These are phyloP conservation scores for Fraxinus angustifolia DNA, from an alignment of 305 asterid genomes.

Conservation along the genomic window DNA sequence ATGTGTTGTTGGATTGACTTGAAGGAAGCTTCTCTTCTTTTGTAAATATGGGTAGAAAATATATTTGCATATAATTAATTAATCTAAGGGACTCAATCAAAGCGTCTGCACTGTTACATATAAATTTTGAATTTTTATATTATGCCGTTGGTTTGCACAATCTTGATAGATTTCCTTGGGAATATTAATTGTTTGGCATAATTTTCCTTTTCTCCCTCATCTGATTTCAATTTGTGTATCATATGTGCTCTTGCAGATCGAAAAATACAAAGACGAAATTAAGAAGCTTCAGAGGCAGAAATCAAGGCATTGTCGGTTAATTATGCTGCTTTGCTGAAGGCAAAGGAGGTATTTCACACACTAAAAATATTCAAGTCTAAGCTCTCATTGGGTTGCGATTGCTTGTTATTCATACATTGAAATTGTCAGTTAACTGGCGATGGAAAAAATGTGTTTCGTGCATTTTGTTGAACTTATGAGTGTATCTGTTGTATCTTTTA, in stretches of 20 bases:
- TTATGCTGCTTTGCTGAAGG: slow-evolving; percentile 89
- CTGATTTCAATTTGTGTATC: background rate
- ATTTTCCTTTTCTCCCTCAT: background rate
- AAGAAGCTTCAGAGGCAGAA: slow-evolving; percentile 87
- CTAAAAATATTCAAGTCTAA: background rate
- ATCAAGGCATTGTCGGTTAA: slow-evolving; percentile 88
- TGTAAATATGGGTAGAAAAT: background rate
- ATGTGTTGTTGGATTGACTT: background rate
- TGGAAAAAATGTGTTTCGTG: slow-evolving; percentile 11
- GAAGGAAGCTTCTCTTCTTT: background rate
- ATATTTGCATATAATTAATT: background rate
- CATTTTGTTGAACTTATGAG: slow-evolving; percentile 12
- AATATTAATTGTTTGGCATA: background rate
- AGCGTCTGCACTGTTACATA: background rate
- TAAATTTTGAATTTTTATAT: background rate
- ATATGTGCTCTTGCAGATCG: slow-evolving; percentile 39
- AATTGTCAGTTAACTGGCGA: slow-evolving; percentile 17
- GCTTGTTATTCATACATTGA: slow-evolving; percentile 8
- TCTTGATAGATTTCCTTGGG: background rate
- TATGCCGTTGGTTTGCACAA: background rate
- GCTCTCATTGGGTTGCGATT: background rate
- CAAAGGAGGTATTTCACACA: slow-evolving; percentile 63
- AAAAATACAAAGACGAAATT: slow-evolving; percentile 64
- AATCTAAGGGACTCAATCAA: background rate
- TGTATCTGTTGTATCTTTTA: background rate